phyloP scores from a whole-genome alignment of 1,284 basidiomycete species.

The Termitomyces sp. region DNA sequence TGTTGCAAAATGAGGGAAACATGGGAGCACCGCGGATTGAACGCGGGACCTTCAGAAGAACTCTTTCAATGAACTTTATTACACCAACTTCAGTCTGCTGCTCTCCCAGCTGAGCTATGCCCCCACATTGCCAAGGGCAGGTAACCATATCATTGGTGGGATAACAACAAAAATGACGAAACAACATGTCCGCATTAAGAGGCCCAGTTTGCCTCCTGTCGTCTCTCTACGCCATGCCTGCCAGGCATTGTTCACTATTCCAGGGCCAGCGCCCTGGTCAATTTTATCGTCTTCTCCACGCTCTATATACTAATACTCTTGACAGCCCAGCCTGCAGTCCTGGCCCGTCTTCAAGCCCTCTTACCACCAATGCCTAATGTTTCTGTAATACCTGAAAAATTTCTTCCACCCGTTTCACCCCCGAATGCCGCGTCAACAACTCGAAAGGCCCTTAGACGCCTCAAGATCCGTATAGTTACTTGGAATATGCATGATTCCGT shows the following conservation, averaged over 20 bases:
- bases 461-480: conserved; percentile 41
- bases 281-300: background rate
- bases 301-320: background rate
- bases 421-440: conserved; percentile 11
- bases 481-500: conserved; percentile 80
- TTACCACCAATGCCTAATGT: conserved; percentile 17
- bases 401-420: conserved; percentile 12
- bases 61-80: too few relatives aligned
- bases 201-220: background rate
- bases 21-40: too few relatives aligned
- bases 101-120: too few relatives aligned
- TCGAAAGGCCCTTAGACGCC: conserved; percentile 20
- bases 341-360: conserved; percentile 27
- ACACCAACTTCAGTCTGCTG: too few relatives aligned
- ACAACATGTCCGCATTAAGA: background rate
- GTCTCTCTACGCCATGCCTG: background rate
- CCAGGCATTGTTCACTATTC: background rate
- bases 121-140: too few relatives aligned
- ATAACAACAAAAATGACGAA: background rate
- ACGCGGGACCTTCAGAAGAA: too few relatives aligned
- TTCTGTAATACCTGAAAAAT: conserved; percentile 9
- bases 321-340: conserved; percentile 16
- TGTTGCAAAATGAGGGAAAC: too few relatives aligned
- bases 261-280: conserved; percentile 4
- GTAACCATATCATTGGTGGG: too few relatives aligned